phyloP scores from a whole-genome alignment of 306 rosid species.

The Canavalia ensiformis region DNA sequence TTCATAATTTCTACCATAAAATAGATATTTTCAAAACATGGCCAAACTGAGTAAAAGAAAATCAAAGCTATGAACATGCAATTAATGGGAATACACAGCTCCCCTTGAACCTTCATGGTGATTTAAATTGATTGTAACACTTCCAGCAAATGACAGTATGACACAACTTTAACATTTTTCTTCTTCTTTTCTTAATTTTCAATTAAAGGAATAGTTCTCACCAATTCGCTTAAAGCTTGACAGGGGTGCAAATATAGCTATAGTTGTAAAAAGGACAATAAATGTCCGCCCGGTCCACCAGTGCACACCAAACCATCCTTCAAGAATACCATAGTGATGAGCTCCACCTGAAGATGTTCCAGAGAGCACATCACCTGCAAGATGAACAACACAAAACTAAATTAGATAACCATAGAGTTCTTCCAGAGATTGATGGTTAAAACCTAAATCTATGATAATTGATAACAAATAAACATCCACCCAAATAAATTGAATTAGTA shows the following conservation, averaged over 20 bases:
- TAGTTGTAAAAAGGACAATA: constrained; percentile 72
- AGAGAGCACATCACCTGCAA: constrained; percentile 92
- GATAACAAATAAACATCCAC: constrained; percentile 21
- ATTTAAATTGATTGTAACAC: constrained; percentile 17
- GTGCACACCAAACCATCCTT: constrained; percentile 91
- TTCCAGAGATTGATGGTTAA: not conserved
- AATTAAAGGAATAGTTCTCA: constrained; percentile 40
- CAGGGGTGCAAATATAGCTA: constrained; percentile 77
- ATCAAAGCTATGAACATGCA: constrained; percentile 6
- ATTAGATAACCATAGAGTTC: constrained; percentile 47
- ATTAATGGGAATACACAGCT: not conserved
- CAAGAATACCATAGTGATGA: constrained; percentile 85
- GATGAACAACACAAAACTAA: constrained; percentile 43
- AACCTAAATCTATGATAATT: constrained; percentile 36
- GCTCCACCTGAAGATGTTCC: constrained; percentile 85
- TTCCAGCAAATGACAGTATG: constrained; percentile 2
- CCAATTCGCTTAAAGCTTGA: constrained; percentile 90
- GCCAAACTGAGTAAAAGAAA: not conserved
- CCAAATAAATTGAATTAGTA: not conserved
- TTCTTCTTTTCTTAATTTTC: not conserved
- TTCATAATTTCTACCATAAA: not conserved
- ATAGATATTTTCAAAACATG: constrained; percentile 10
- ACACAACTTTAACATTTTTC: not conserved
- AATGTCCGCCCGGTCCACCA: constrained; percentile 87
- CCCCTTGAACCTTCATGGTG: constrained; percentile 24